Evolutionary conservation across 345 rosid genomes (phyloP), one percentile per base, ranked within the genome.

Genomic region (Eucalyptus cloeziana): DNA sequence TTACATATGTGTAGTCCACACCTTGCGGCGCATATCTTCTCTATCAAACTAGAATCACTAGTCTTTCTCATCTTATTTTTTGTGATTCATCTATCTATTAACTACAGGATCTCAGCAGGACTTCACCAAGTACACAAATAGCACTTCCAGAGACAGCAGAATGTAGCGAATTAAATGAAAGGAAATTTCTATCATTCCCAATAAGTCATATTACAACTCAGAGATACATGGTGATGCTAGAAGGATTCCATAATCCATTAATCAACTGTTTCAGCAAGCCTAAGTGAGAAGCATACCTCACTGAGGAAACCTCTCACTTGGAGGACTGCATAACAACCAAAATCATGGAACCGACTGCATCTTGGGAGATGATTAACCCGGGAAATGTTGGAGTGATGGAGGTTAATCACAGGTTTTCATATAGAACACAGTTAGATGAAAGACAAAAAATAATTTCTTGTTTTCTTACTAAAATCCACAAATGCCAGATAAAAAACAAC

Each of bases 251-350:
- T 71, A 56, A 89, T 69, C 92, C 91, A 87, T 89, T 52, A 88
- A 89, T 90, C 91, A 93, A 88, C 86, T 58, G 52, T 81, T 87
- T 52, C 86, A 88, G 91, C 91, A 93, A 91, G 91, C 94, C 94
- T 67, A 91, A 91, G 90, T 86, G 93, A 94, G 93, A 95, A 91
- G 95, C 95, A 91, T 91, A 92, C 94, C 93, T 92, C 94, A 90
- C 91, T 51, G 93, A 94, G 96, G 94, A 92, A 90, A 86, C 93
- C 92, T 92, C 95, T 93, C 95, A 94, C 93, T 88, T 86, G 87
- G 92, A 93, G 85, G 90, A 88, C 92, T 89, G 94, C 87, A 87
- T 85, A 90, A 91, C 90, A 92, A 86, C 90, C 90, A 88, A 76
- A 88, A 90, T 86, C 90, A 92, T 86, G 92, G 90, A 90, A 92